These are phyloP conservation scores for Ophiorrhiza pumila DNA, from an alignment of 257 asterid genomes.

Conservation along the genomic window DNA sequence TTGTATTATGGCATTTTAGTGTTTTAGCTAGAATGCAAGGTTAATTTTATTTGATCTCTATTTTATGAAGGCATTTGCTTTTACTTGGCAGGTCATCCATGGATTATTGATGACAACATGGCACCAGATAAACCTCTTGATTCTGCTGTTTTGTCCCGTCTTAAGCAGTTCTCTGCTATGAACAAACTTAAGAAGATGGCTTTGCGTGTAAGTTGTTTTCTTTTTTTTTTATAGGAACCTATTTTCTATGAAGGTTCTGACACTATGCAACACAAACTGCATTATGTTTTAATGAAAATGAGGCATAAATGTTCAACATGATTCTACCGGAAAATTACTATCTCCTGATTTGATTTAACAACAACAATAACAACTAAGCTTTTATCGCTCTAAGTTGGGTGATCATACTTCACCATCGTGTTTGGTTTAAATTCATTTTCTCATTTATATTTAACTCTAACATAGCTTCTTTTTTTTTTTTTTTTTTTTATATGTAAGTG, in stretches of 20 bases:
- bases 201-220: constrained; percentile 63
- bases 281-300: no score
- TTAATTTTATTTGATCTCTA: background rate
- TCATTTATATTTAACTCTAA: background rate
- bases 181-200: constrained; percentile 98
- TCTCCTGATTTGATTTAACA: no score
- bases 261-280: no score
- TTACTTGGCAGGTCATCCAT: constrained; percentile 71
- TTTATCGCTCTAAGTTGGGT: no score
- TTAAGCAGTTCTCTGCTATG: constrained; percentile 96
- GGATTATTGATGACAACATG: constrained; percentile 87
- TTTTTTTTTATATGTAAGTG: background rate
- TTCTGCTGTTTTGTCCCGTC: constrained; percentile 92
- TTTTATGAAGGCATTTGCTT: constrained; percentile 5
- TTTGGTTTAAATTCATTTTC: background rate
- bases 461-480: no score
- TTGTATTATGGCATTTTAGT: background rate
- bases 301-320: no score
- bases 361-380: no score
- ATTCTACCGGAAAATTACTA: no score
- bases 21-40: background rate
- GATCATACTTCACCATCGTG: no score
- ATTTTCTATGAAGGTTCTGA: background rate
- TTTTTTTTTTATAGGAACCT: constrained; percentile 12
- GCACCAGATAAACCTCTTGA: constrained; percentile 97